Conservation (phyloP, 371 early-diverging fungal genomes). For the Apophysomyces sp. region DNA sequence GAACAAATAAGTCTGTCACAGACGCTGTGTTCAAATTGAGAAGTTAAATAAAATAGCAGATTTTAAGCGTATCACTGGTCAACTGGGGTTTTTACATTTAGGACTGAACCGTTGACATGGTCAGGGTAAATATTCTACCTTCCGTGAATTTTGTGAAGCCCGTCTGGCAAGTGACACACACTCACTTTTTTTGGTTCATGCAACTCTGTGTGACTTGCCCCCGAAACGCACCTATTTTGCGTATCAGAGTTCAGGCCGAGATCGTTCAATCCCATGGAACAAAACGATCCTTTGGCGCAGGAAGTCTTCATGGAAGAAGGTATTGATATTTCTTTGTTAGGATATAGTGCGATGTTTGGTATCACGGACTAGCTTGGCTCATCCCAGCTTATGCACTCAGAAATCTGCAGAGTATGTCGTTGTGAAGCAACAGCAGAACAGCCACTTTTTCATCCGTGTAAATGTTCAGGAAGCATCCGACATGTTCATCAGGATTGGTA, state of each 20-base stretch:
- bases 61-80: too few species aligned
- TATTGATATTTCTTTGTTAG: not conserved
- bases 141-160: too few species aligned
- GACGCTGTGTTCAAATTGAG: too few species aligned
- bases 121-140: too few species aligned
- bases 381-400: conserved; percentile 14
- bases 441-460: conserved; percentile 91
- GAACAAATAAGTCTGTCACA: too few species aligned
- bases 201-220: not conserved
- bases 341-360: not conserved
- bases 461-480: conserved; percentile 91
- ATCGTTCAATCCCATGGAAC: not conserved
- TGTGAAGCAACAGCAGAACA: conserved; percentile 73
- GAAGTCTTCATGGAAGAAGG: not conserved
- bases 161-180: too few species aligned
- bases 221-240: not conserved
- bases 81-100: too few species aligned
- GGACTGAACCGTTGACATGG: too few species aligned
- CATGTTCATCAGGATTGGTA: conserved; percentile 91
- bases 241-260: not conserved
- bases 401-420: conserved; percentile 93
- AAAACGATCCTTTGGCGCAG: not conserved
- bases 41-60: too few species aligned
- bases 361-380: not conserved
- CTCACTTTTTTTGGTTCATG: not conserved